Evolutionary conservation across 208 protist species (phyloP), one percentile per base, ranked within the genome.

Genomic region (Endotrypanum monterogeii): DNA sequence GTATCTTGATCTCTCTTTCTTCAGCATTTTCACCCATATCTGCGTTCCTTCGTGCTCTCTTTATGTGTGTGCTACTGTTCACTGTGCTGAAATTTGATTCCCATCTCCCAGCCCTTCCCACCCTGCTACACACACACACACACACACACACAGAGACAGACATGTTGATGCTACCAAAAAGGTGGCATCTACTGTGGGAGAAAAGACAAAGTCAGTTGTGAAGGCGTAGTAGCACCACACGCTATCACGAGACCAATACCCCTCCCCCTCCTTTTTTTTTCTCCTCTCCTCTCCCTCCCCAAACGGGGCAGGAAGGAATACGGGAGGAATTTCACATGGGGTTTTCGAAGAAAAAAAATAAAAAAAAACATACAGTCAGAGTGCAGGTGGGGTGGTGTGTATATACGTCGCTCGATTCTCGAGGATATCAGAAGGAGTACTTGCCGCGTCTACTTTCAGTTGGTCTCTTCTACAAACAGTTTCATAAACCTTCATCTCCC

Each of bases 121-220:
- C 37, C 44, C n/a, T n/a, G n/a, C n/a, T 25, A 50, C 60, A 66
- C 16, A 66, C 60, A 66, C 32, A 46, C 62, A 67, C 44, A 23
- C 32, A 67, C 62, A 52, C 23, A 52, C 35, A 67, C 37, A 67
- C 23, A 6, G 25, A 37, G 23, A 30, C 46, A 25, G 18, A 48
- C 20, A 9, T 25, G 23, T 25, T 30, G 37, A 60, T 23, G 56
- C 14, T 60, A n/a, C n/a, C n/a, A n/a, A n/a, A n/a, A n/a, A n/a
- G n/a, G n/a, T n/a, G n/a, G n/a, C n/a, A n/a, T n/a, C n/a, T n/a
- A n/a, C n/a, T n/a, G n/a, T n/a, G n/a, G n/a, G n/a, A n/a, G n/a
- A n/a, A n/a, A n/a, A n/a, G n/a, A n/a, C n/a, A n/a, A n/a, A n/a
- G n/a, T n/a, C n/a, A n/a, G n/a, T n/a, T n/a, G n/a, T n/a, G n/a